Evolutionary conservation across 1,139 yeast genomes (phyloP).

Genomic region (Kluyveromyces sp.): DNA sequence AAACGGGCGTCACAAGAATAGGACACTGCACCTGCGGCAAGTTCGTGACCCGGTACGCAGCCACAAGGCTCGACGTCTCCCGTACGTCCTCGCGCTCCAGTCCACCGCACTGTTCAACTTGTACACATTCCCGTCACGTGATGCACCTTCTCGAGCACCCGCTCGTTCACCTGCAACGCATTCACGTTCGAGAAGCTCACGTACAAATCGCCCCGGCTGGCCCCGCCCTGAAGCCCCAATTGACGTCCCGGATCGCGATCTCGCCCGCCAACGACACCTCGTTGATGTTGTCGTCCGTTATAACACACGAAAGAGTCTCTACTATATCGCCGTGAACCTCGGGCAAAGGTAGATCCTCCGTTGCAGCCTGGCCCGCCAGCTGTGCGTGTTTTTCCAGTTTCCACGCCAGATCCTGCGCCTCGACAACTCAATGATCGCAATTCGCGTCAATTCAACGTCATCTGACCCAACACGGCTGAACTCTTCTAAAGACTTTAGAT

Average conservation of each 20-base stretch:
- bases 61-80: neutral
- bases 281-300: constrained; percentile 1
- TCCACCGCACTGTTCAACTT: neutral
- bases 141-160: neutral
- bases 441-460: no score
- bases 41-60: neutral
- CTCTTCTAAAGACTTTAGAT: no score
- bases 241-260: neutral
- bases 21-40: constrained; percentile 4
- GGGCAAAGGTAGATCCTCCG: neutral
- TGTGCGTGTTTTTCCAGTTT: neutral
- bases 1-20: constrained; percentile 3
- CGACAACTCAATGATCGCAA: no score
- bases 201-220: neutral
- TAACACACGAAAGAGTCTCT: constrained; percentile 2
- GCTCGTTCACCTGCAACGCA: neutral
- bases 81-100: neutral
- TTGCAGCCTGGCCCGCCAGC: neutral
- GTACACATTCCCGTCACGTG: neutral
- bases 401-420: neutral
- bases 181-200: neutral
- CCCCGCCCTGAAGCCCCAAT: neutral
- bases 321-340: neutral
- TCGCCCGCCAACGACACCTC: constrained; percentile 3
- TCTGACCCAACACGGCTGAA: no score